Evolutionary conservation across 768 basidiomycete genomes (phyloP), one percentile per base, ranked within the genome.

Genomic region (Boletus vinaceobasis): DNA sequence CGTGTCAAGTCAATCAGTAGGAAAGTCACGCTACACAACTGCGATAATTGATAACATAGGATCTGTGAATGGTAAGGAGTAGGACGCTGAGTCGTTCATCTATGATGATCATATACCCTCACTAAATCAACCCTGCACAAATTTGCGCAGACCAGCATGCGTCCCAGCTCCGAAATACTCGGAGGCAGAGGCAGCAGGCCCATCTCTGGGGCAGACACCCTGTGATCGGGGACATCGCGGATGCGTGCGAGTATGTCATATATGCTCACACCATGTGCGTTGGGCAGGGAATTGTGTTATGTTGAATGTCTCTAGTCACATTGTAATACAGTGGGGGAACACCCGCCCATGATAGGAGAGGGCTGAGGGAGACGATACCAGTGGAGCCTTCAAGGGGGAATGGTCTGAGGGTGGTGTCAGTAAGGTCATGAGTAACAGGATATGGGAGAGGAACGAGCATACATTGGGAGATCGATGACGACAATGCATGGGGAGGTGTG

Each of bases 121-220:
- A n/a, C n/a, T n/a, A n/a, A n/a, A n/a, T n/a, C n/a, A n/a, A 8
- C 74, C 74, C 62, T 76, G 74, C 59, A 56, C 59, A 64, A 59
- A 67, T 65, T 75, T 73, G 61, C 66, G 60, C 63, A 63, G 69
- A 56, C 71, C 71, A 62, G 66, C 49, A 50, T 27, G 39, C 11
- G 66, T 61, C 58, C 69, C 53, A 43, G 57, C 63, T 60, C 69
- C 58, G 56, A 69, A 72, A 39, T 59, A 71, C 21, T 69, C 65
- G 54, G 65, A 60, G 58, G 59, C 69, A 50, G 39, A 38, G 48
- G 44, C 57, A 53, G 56, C 58, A 37, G 45, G 60, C 53, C 55
- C 65, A 62, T 62, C 56, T 72, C 69, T 15, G 59, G 13, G 4
- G 56, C 38, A 49, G 69, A 58, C 36, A 69, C 67, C 47, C 61